These are phyloP conservation scores for Xylariaceae sp. DNA, from an alignment of 2,329 filamentous ascomycete species.

Conservation along the genomic window DNA sequence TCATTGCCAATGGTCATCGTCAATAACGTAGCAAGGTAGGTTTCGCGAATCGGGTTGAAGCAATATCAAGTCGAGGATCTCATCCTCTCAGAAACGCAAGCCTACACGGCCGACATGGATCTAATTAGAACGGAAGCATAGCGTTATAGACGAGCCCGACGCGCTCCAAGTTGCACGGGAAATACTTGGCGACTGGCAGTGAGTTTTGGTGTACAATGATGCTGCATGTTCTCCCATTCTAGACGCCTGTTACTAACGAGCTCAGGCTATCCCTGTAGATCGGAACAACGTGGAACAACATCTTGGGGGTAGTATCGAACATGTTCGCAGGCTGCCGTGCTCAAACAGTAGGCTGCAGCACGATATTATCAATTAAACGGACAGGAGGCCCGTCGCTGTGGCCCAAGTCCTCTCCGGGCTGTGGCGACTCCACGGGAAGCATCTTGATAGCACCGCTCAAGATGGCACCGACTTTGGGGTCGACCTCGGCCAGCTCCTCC, in stretches of 20 bases:
- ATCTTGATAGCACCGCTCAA: conserved; percentile 90
- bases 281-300: neutral
- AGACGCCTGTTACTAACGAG: neutral
- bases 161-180: neutral
- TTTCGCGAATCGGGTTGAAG: neutral
- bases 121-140: too few relatives aligned
- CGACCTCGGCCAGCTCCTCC: conserved; percentile 68
- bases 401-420: conserved; percentile 68
- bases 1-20: too few relatives aligned
- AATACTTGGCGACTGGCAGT: neutral
- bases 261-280: neutral
- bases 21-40: neutral
- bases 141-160: neutral
- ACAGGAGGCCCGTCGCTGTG: conserved; percentile 68
- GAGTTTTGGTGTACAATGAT: neutral
- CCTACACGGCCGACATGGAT: too few relatives aligned
- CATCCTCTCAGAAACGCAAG: neutral
- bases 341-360: conserved; percentile 46
- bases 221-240: neutral
- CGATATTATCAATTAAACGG: conserved; percentile 89
- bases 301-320: neutral
- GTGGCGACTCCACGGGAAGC: conserved; percentile 67
- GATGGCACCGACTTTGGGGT: conserved; percentile 67
- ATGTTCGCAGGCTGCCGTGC: neutral
- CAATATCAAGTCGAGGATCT: neutral